Percentiles rank a stretch among this genome's conserved stretches.
These are phyloP conservation scores for Solanum chmielewskii DNA, from an alignment of 257 asterid species.

Conservation along the genomic window DNA sequence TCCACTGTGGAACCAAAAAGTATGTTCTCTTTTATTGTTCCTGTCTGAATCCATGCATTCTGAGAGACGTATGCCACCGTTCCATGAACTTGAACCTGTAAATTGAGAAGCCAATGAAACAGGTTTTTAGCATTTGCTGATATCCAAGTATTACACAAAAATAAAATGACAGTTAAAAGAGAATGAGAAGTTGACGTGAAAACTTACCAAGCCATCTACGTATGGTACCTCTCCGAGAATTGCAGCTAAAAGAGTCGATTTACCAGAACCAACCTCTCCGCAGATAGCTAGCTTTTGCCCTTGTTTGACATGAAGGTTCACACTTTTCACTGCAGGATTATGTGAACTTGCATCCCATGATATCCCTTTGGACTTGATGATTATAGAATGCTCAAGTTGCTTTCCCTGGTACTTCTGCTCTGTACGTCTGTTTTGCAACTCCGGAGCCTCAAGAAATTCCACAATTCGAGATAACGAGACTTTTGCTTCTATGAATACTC, in stretches of 20 bases:
- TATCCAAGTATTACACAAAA: background rate
- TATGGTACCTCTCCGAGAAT: constrained; percentile 30
- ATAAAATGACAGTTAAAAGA: background rate
- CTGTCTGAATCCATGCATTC: constrained; percentile 31
- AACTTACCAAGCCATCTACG: constrained; percentile 21
- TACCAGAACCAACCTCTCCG: constrained; percentile 41
- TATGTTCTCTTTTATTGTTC: constrained; percentile 20
- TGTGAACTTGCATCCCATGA: constrained; percentile 13
- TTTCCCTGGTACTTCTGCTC: background rate
- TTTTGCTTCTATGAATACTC: constrained; percentile 23
- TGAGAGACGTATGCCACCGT: constrained; percentile 27
- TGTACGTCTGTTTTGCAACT: constrained; percentile 4
- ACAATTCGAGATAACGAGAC: constrained; percentile 21
- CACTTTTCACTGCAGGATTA: constrained; percentile 1
- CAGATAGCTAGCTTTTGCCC: constrained; percentile 30
- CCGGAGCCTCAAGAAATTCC: constrained; percentile 25
- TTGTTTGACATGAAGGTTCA: constrained; percentile 10
- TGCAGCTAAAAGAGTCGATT: constrained; percentile 25
- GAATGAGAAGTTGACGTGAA: background rate
- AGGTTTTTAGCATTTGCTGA: background rate
- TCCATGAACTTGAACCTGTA: constrained; percentile 27
- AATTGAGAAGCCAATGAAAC: background rate
- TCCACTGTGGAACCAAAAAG: constrained; percentile 24
- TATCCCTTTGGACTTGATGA: constrained; percentile 6
- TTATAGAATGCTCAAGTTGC: background rate